Base-by-base conservation (phyloP, 2,329 filamentous ascomycete genomes). In the Penicillium paneum region DNA sequence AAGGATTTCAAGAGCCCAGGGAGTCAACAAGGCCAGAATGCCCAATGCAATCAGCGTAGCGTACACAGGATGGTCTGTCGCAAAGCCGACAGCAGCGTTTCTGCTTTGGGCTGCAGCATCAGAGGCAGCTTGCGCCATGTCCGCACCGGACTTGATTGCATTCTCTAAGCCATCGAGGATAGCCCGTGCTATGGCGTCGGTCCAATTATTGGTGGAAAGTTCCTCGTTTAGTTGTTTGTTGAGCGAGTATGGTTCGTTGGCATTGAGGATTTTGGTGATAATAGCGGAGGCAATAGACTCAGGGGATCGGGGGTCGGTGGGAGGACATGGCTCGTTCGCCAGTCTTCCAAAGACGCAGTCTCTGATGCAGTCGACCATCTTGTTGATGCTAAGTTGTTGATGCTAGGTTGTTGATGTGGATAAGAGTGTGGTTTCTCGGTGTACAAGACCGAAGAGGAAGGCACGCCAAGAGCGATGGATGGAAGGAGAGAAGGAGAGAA, bases 1-100 rank as follows among this genome's bases (percentile, higher is more conserved):
- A 28, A 71, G 42, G 0, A 54, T 43, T 47, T 67, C 62, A 19
- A 70, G 44, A 11, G 64, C 56, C 65, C 64, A 68, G 8, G 66
- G 68, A 2, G 56, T 38, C 32, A 70, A 26, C 8, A 71, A 39
- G 0, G 67, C 68, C 35, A 71, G 50, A 8, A 48, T 31, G 15
- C 45, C 45, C 12, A 48, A 21, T 40, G 45, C 45, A 48, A 48
- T 28, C 7, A 48, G 17, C 3, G 35, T 48, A 31, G 45, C 24
- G 8, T 48, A 48, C 3, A 32, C 13, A 29, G 45, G 45, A 31
- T 48, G 45, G 2, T 39, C 35, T 3, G 26, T 39, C 39, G 34
- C 26, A 48, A 48, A 48, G 21, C 12, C 35, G 13, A 39, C 10
- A 12, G 45, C 35, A 10, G 45, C 45, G 1, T 39, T 36, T 40